Percentiles rank a stretch among this genome's conserved stretches.
Conservation (phyloP, 495 filamentous ascomycete genomes). For the Neurospora sp. region DNA sequence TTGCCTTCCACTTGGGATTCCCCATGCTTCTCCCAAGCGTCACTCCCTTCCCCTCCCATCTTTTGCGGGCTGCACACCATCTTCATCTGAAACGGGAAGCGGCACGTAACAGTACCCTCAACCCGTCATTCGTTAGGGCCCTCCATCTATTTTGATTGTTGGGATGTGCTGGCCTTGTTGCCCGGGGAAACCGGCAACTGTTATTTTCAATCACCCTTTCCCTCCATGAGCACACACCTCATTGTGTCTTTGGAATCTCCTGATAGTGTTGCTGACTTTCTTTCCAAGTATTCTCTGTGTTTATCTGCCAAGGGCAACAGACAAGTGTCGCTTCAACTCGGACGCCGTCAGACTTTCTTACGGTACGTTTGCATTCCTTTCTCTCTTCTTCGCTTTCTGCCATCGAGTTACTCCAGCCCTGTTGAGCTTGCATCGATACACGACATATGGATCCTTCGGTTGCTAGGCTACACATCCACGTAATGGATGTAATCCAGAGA, state of each 20-base stretch:
- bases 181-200: neutral
- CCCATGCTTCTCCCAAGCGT: conserved; percentile 7
- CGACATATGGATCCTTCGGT: conserved; percentile 4
- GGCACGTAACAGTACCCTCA: neutral
- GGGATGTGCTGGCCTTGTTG: neutral
- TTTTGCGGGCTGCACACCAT: conserved; percentile 15
- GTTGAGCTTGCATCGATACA: conserved; percentile 14
- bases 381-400: conserved; percentile 1
- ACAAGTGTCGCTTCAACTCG: conserved; percentile 2
- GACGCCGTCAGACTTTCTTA: conserved; percentile 2
- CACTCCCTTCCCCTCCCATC: conserved; percentile 12
- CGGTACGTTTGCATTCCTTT: conserved; percentile 15
- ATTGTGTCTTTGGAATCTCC: neutral
- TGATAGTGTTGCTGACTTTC: neutral
- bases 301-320: neutral
- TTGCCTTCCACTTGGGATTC: conserved; percentile 16
- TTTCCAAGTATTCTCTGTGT: neutral
- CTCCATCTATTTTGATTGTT: neutral
- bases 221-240: neutral
- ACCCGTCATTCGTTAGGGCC: neutral
- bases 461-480: conserved; percentile 4
- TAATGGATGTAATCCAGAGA: neutral
- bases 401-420: conserved; percentile 6
- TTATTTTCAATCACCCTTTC: neutral
- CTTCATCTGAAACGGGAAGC: conserved; percentile 1